A percentile compares a stretch with the other conserved stretches of the same genome.
These are phyloP conservation scores for Boletus sp. DNA, from an alignment of 1,284 basidiomycete species.

Conservation along the genomic window DNA sequence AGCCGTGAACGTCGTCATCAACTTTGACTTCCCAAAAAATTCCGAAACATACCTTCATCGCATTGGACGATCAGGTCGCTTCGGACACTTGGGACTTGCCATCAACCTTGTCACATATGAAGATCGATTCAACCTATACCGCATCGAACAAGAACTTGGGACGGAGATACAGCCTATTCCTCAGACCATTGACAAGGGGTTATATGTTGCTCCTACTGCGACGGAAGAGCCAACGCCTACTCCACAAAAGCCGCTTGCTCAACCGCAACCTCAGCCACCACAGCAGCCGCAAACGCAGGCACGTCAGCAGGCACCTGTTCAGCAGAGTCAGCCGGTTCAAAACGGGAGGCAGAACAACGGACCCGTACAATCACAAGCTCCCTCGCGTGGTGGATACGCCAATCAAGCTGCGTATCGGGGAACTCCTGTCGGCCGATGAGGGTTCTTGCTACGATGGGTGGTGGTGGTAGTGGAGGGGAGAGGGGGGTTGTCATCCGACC, in stretches of 20 bases:
- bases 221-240: conserved; percentile 51
- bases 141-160: conserved; percentile 97
- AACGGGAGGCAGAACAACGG: conserved; percentile 38
- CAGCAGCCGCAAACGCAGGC: conserved; percentile 32
- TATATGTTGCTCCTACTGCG: conserved; percentile 82
- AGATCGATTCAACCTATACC: conserved; percentile 96
- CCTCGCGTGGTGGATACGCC: conserved; percentile 28
- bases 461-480: not conserved
- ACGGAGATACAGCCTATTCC: conserved; percentile 99
- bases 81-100: conserved; percentile 95
- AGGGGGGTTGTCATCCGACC: conserved; percentile 17
- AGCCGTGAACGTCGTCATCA: conserved; percentile 99
- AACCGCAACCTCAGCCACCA: conserved; percentile 37
- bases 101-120: conserved; percentile 98
- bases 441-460: not conserved
- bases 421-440: conserved; percentile 37
- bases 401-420: conserved; percentile 34
- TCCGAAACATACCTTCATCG: conserved; percentile 98
- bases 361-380: conserved; percentile 23
- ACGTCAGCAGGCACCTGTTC: conserved; percentile 27
- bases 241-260: conserved; percentile 42
- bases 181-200: conserved; percentile 86
- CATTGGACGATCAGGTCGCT: conserved; percentile 96
- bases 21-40: conserved; percentile 99
- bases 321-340: conserved; percentile 28